These are phyloP conservation scores for Ustilago shanxiensis DNA, from an alignment of 1,284 basidiomycete species.

Conservation along the genomic window DNA sequence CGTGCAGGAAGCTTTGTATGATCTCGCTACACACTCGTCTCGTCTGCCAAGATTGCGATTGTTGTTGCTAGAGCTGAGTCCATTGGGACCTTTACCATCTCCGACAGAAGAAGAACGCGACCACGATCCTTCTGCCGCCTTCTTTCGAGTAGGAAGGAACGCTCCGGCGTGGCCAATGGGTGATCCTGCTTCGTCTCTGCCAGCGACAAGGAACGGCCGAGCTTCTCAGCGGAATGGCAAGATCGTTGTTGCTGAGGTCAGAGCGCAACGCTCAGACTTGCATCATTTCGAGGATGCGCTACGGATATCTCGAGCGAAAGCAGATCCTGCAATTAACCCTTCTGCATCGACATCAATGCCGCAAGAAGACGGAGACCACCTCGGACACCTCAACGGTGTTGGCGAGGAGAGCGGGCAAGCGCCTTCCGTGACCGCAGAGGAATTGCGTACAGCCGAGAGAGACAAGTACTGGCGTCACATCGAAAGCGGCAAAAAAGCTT, in stretches of 20 bases:
- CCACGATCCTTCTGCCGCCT: background rate
- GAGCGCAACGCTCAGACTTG: slow-evolving; percentile 20
- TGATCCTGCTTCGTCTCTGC: background rate
- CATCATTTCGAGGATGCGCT: slow-evolving; percentile 9
- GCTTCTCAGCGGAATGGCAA: background rate
- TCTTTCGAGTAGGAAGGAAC: background rate
- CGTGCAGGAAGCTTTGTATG: slow-evolving; percentile 43
- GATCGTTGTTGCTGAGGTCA: slow-evolving; percentile 3
- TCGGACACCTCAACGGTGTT: background rate
- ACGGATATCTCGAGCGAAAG: slow-evolving; percentile 4
- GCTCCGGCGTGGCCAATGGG: background rate
- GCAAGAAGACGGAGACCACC: background rate
- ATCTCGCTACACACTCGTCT: slow-evolving; percentile 27
- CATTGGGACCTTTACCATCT: slow-evolving; percentile 25
- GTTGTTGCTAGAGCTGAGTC: slow-evolving; percentile 36
- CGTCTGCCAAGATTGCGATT: slow-evolving; percentile 26
- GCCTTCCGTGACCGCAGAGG: slow-evolving; percentile 10
- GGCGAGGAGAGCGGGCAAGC: background rate
- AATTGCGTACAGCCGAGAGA: slow-evolving; percentile 29
- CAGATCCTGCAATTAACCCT: background rate
- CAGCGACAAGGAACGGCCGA: background rate
- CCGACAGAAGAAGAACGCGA: slow-evolving; percentile 22
- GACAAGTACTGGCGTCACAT: slow-evolving; percentile 32
- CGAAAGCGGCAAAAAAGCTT: slow-evolving; percentile 30
- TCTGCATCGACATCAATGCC: background rate